Percentiles rank a stretch among this genome's conserved stretches.
These are phyloP conservation scores for Lathyrus tuberosus DNA, from an alignment of 306 rosid genomes.

Conservation along the genomic window DNA sequence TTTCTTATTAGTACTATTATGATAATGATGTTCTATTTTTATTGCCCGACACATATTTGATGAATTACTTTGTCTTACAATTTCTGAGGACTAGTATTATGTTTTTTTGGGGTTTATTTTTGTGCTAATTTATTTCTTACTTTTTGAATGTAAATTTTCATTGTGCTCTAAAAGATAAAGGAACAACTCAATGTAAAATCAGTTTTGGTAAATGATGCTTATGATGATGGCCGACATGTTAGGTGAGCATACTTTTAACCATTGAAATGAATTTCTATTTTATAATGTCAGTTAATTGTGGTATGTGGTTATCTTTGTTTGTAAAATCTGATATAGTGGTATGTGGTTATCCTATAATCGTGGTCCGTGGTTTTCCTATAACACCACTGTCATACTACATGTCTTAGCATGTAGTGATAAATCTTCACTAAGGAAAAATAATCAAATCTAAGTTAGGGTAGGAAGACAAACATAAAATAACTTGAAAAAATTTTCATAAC, in stretches of 20 bases:
- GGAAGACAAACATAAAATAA: too few relatives aligned
- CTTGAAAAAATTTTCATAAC: too few relatives aligned
- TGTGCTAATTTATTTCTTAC: not conserved
- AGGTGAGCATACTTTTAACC: conserved; percentile 47
- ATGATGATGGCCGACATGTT: conserved; percentile 92
- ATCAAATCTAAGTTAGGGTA: too few relatives aligned
- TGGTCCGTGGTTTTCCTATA: too few relatives aligned
- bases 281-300: not conserved
- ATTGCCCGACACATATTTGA: not conserved
- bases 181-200: conserved; percentile 82
- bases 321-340: too few relatives aligned
- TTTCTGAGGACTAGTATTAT: too few relatives aligned
- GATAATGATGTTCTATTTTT: not conserved
- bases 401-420: too few relatives aligned
- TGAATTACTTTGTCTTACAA: not conserved
- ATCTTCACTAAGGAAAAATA: too few relatives aligned
- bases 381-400: too few relatives aligned
- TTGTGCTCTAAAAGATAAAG: conserved; percentile 58
- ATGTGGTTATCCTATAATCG: too few relatives aligned
- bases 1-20: not conserved
- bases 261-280: conserved; percentile 16
- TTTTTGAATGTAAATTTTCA: conserved; percentile 24
- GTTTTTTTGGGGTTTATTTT: not conserved
- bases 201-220: conserved; percentile 74
- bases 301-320: too few relatives aligned